Evolutionary conservation across 148 eudicot species (phyloP), one percentile per base, ranked within the genome.

Genomic region (Rhododendron simsii): DNA sequence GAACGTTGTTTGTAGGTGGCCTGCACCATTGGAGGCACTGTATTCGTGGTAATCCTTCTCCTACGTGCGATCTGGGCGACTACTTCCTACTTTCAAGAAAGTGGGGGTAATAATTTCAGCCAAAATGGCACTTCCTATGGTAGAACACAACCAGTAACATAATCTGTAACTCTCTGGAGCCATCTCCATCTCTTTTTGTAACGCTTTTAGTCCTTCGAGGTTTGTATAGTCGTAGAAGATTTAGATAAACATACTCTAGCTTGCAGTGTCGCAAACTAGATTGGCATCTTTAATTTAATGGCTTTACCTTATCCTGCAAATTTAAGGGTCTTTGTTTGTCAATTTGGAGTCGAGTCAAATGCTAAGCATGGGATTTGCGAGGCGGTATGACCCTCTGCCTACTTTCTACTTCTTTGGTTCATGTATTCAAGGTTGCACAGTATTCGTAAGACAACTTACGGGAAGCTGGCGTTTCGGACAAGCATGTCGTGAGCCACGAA

Each of bases 21-120:
- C 14, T 86, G 88, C 63, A 86, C 82, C 75, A 76, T 86, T 15
- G 88, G 88, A 82, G 88, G 88, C 74, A 75, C 88, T 30, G 85
- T 86, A 57, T 86, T 86, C 20, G 77, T 82, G 35, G 88, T 82
- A 26, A 86, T 86, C 73, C 85, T 86, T 5, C 61, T 86, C 61
- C 20, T 86, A 44, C 85, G 82, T 45, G 82, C 61, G 35, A 82
- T 82, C 13, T 86, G 75, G 88, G 85, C 88, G 0, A 81, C 88
- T 44, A 55, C 45, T 3, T 75, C 85, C 76, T 82, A 86, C 50
- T 82, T 86, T 13, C 88, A 86, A 61, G 76, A 77, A 11, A 86
- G 39, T 59, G 81, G 55, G 48, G 39, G 76, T 71, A 86, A 28
- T 45, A 78, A 59, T 82, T 82, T 82, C 28, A 86, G 75, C 78